Evolutionary conservation across 441 rosid genomes (phyloP).

Genomic region (Adansonia madagascariensis): DNA sequence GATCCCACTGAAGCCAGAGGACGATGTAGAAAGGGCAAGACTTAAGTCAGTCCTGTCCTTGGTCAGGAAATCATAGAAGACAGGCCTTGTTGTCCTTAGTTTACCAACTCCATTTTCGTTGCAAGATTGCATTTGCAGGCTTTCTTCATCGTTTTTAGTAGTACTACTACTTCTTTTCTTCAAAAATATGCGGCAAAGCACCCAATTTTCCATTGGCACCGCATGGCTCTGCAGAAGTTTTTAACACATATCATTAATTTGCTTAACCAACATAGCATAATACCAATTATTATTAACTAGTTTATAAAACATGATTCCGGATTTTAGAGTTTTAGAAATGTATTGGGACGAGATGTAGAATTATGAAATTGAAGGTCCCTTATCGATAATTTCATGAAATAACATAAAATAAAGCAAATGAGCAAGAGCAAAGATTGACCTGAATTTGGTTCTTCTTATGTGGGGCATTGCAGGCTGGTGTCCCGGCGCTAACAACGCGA

Average conservation of each 20-base stretch:
- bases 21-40: constrained; percentile 57
- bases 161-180: constrained; percentile 57
- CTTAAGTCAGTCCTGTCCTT: constrained; percentile 66
- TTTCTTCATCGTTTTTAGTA: constrained; percentile 41
- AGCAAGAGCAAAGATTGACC: constrained; percentile 27
- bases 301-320: too few relatives aligned
- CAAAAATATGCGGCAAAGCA: constrained; percentile 85
- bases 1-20: constrained; percentile 78
- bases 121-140: constrained; percentile 19
- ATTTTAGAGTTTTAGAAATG: too few relatives aligned
- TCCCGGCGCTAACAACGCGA: constrained; percentile 50
- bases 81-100: constrained; percentile 53
- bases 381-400: too few relatives aligned
- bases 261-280: not conserved
- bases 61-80: constrained; percentile 78
- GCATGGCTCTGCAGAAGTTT: constrained; percentile 45
- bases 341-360: too few relatives aligned
- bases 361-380: too few relatives aligned
- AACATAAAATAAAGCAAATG: too few relatives aligned
- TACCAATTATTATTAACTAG: too few relatives aligned
- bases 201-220: constrained; percentile 75
- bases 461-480: constrained; percentile 34
- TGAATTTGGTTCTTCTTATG: constrained; percentile 39
- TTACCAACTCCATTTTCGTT: constrained; percentile 38
- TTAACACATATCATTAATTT: not conserved